These are phyloP conservation scores for Cephalotrichum gorgonifer DNA, from an alignment of 2,329 filamentous ascomycete species.

Conservation along the genomic window DNA sequence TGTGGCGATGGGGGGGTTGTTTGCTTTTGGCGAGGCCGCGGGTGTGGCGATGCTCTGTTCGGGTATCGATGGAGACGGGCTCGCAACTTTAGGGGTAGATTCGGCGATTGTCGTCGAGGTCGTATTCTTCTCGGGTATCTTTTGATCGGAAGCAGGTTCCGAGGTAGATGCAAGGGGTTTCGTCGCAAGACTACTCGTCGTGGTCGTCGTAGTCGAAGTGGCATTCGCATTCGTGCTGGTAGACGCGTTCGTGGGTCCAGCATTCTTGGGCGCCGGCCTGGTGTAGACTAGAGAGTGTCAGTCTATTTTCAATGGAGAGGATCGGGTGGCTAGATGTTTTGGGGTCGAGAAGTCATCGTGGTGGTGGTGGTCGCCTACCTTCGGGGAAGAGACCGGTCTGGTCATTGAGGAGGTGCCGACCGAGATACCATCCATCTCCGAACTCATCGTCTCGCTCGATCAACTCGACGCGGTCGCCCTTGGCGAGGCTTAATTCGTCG, in stretches of 20 bases:
- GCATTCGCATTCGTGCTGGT: conserved; percentile 12
- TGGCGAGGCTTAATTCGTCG: conserved; percentile 81
- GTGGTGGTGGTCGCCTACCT: conserved; percentile 57
- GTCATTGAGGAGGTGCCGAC: conserved; percentile 60
- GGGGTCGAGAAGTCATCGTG: conserved; percentile 11
- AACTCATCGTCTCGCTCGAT: conserved; percentile 83
- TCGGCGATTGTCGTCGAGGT: conserved; percentile 11
- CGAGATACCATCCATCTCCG: conserved; percentile 78
- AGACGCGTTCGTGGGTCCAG: conserved; percentile 15
- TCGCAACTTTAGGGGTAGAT: conserved; percentile 2
- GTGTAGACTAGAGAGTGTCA: conserved; percentile 44
- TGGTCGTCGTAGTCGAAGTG: conserved; percentile 14
- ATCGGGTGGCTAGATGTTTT: too few species aligned
- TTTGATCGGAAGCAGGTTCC: conserved; percentile 18
- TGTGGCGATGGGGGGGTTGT: conserved; percentile 19
- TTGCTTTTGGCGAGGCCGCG: conserved; percentile 9
- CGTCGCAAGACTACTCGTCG: conserved; percentile 9
- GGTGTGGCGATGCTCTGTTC: background rate
- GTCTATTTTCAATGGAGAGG: background rate
- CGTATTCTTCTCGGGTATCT: conserved; percentile 8
- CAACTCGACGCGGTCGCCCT: conserved; percentile 75
- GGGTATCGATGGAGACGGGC: background rate
- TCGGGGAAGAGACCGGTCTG: conserved; percentile 75
- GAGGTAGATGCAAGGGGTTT: conserved; percentile 19
- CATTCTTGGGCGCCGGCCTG: conserved; percentile 40